phyloP scores from a whole-genome alignment of 2,329 filamentous ascomycete species.

The Fusarium pseudograminearum region DNA sequence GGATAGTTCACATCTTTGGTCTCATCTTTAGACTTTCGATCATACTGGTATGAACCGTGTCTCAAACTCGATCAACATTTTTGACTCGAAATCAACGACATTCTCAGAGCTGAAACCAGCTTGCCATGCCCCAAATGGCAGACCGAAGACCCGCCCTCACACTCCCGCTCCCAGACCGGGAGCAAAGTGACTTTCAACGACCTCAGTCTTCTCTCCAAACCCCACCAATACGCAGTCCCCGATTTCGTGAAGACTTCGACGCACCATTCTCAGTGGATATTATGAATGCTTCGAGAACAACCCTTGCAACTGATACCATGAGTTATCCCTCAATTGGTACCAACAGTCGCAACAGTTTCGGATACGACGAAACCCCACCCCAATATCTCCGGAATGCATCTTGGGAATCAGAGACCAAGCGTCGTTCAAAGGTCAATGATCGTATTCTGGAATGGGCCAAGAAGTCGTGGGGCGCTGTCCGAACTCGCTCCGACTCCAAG shows the following conservation, averaged over 20 bases:
- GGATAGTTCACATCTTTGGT: not conserved
- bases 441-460: constrained; percentile 52
- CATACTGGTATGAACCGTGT: constrained; percentile 15
- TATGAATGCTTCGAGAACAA: constrained; percentile 49
- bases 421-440: constrained; percentile 50
- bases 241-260: constrained; percentile 56
- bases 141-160: constrained; percentile 47
- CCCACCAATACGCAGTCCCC: constrained; percentile 48
- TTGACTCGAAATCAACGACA: constrained; percentile 4
- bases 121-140: constrained; percentile 43
- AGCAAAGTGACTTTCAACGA: constrained; percentile 39
- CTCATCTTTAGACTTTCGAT: constrained; percentile 8
- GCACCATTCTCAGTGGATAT: constrained; percentile 55
- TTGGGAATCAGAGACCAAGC: constrained; percentile 47
- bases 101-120: constrained; percentile 23
- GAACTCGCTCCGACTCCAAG: constrained; percentile 44
- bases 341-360: constrained; percentile 45
- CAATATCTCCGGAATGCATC: constrained; percentile 46
- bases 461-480: constrained; percentile 48
- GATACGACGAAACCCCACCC: constrained; percentile 40
- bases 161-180: constrained; percentile 45
- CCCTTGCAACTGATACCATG: constrained; percentile 45
- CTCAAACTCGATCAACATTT: constrained; percentile 8
- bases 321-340: constrained; percentile 44
- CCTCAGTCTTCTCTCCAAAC: constrained; percentile 38